phyloP scores from a whole-genome alignment of 2,329 filamentous ascomycete species.

The Botrytis cinerea region DNA sequence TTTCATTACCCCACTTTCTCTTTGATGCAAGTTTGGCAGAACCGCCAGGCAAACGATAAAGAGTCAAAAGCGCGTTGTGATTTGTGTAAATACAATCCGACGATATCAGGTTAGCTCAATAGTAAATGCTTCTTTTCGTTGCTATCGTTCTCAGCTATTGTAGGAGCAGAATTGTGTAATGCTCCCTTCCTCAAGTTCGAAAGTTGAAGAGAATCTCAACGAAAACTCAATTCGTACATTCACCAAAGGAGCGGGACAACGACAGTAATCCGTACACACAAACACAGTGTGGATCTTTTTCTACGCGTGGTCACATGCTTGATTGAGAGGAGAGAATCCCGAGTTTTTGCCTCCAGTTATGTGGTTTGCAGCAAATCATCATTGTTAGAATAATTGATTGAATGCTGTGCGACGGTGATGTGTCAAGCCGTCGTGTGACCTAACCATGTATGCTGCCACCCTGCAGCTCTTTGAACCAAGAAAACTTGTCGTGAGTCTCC shows the following conservation, averaged over 20 bases:
- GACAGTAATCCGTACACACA: neutral
- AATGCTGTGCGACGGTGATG: neutral
- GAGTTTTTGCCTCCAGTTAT: neutral
- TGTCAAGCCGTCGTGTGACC: neutral
- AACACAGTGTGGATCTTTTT: constrained; percentile 4
- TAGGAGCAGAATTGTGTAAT: neutral
- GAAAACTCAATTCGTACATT: neutral
- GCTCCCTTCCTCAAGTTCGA: neutral
- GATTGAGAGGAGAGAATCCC: neutral
- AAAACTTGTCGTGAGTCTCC: neutral
- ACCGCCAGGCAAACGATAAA: neutral
- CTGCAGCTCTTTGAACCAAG: neutral
- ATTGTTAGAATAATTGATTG: neutral
- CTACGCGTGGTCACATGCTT: constrained; percentile 9
- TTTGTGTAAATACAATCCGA: neutral
- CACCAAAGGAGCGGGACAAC: neutral
- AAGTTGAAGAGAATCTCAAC: neutral
- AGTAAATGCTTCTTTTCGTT: neutral
- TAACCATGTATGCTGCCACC: neutral
- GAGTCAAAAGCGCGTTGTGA: neutral
- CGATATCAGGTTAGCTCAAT: neutral
- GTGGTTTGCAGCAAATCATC: neutral
- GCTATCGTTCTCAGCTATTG: neutral
- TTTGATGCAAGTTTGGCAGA: neutral
- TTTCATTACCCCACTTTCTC: constrained; percentile 12